These are phyloP conservation scores for Magnolia officinalis DNA, from an alignment of 164 flowering plant genomes.

Conservation along the genomic window DNA sequence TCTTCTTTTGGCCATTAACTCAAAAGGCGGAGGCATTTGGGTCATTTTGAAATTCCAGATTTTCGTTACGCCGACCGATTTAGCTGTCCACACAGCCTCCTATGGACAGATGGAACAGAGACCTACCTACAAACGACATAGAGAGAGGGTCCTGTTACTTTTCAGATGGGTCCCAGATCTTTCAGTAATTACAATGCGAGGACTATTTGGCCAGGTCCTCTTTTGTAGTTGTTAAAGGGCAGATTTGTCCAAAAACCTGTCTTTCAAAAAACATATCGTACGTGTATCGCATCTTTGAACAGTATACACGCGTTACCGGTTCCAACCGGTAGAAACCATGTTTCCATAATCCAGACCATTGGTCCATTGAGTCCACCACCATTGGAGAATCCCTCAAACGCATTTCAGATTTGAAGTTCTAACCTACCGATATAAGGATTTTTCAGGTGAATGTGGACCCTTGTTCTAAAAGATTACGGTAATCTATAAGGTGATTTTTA, in stretches of 20 bases:
- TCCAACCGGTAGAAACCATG: not conserved
- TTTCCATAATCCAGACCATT: not conserved
- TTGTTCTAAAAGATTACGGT: no score
- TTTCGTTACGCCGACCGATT: not conserved
- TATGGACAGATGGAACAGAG: not conserved
- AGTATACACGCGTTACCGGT: not conserved
- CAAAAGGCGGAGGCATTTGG: not conserved
- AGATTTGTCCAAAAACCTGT: not conserved
- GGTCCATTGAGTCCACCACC: not conserved
- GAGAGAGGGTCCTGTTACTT: not conserved
- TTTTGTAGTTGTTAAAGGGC: not conserved
- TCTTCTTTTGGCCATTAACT: not conserved
- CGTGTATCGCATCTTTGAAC: not conserved
- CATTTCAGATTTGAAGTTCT: not conserved
- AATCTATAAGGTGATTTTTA: no score
- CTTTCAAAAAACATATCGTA: not conserved
- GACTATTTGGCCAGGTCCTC: not conserved
- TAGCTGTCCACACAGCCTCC: not conserved
- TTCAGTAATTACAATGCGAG: not conserved
- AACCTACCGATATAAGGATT: not conserved
- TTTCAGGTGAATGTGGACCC: no score
- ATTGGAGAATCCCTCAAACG: no score
- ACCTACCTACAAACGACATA: not conserved
- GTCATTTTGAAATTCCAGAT: not conserved
- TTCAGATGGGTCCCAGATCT: not conserved